Conservation (phyloP, 129 eudicot genomes). For the Sambucus nigra region DNA sequence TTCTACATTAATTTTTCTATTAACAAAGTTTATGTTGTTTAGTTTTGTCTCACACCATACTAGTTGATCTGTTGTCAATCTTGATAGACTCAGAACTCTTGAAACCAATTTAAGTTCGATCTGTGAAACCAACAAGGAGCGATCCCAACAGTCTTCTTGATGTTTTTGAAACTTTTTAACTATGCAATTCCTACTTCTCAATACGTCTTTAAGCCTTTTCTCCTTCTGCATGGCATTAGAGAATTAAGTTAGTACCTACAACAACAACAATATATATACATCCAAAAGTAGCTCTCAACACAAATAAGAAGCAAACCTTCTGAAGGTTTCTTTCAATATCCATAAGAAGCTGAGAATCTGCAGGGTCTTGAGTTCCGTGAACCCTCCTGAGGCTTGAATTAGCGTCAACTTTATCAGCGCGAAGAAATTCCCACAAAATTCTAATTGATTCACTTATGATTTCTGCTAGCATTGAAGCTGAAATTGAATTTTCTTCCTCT, state of each 20-base stretch:
- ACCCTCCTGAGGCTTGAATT: slow-evolving; percentile 25
- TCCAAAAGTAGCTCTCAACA: not conserved
- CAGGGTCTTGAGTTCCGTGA: slow-evolving; percentile 36
- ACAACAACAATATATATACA: not conserved
- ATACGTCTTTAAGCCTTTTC: slow-evolving; percentile 56
- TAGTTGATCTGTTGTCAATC: slow-evolving; percentile 57
- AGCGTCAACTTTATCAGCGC: slow-evolving; percentile 49
- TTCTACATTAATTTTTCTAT: slow-evolving; percentile 45
- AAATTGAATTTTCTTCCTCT: slow-evolving; percentile 33
- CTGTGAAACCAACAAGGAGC: slow-evolving; percentile 40
- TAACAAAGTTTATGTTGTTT: slow-evolving; percentile 42
- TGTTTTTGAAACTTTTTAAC: slow-evolving; percentile 68
- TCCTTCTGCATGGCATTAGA: slow-evolving; percentile 51
- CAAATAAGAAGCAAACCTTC: slow-evolving; percentile 36
- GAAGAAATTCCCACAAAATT: slow-evolving; percentile 59
- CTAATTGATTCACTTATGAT: slow-evolving; percentile 58
- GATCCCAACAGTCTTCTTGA: slow-evolving; percentile 22
- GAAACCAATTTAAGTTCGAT: slow-evolving; percentile 66
- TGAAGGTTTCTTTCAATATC: slow-evolving; percentile 45
- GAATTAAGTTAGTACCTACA: not conserved
- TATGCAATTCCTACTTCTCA: slow-evolving; percentile 71
- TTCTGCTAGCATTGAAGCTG: slow-evolving; percentile 40
- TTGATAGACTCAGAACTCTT: slow-evolving; percentile 60
- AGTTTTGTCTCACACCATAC: slow-evolving; percentile 72
- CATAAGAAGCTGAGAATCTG: slow-evolving; percentile 41